Evolutionary conservation across 345 rosid genomes (phyloP), one percentile per base, ranked within the genome.

Genomic region (Leavenworthia alabamica): DNA sequence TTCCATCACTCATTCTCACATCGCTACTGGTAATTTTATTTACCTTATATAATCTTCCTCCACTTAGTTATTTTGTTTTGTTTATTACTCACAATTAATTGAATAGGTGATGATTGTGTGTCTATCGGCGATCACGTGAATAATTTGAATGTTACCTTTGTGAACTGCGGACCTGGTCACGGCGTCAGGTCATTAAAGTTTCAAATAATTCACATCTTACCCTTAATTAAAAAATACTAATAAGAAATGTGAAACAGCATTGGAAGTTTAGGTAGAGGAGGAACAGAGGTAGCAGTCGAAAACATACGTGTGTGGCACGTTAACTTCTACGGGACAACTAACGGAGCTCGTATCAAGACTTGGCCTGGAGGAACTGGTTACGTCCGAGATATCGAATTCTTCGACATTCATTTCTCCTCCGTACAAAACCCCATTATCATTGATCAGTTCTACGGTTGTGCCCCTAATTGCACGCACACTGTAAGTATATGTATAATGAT

Each of bases 311-410:
- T 84, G 14, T 48, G 31, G 36, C 36, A 73, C 6, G 64, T 78
- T 43, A 51, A 22, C 47, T 75, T 82, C 55, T 50, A 19, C 0
- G 73, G 78, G 4, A 66, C 83, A 7, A 33, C 64, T 0, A 84
- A 84, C 54, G 85, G 87, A 64, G 80, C 75, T 40, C 74, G 87
- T 29, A 84, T 84, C 13, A 80, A 82, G 68, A 84, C 85, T 10
- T 77, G 90, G 83, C 77, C 81, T 77, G 82, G 78, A 48, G 80
- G 76, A 16, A 49, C 44, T 8, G 87, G 87, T 5, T 72, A 44
- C 67, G 83, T 75, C n/a, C 70, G 71, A 64, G 71, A 66, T 4
- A 73, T 84, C 6, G 62, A 67, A 7, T 84, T 76, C 41, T 50
- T 60, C 11, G 19, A 72, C 36, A 78, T 84, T 23, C 69, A 2